These are phyloP conservation scores for Blastocystis sp. DNA, from an alignment of 352 stramenopile genomes.

Conservation along the genomic window DNA sequence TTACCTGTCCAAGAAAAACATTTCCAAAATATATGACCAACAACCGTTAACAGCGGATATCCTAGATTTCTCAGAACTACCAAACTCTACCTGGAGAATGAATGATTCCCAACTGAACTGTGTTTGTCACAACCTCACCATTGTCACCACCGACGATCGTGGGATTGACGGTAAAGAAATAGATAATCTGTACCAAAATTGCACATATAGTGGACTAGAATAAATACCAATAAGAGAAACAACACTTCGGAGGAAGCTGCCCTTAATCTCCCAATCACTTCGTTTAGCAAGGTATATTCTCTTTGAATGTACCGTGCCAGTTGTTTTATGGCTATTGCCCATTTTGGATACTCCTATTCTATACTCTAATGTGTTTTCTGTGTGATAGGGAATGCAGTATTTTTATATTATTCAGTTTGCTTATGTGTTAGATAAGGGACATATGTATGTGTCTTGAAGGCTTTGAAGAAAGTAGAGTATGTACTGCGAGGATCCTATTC, in stretches of 20 bases:
- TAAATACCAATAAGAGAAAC: neutral
- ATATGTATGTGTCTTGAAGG: no score
- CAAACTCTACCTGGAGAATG: conserved; percentile 22
- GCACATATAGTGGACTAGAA: neutral
- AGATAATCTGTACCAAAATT: conserved; percentile 5
- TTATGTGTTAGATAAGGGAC: no score
- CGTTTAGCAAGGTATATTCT: neutral
- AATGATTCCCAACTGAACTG: conserved; percentile 28
- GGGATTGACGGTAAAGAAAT: conserved; percentile 34
- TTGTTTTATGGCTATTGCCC: neutral
- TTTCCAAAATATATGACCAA: conserved; percentile 40
- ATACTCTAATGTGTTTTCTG: neutral
- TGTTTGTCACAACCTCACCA: conserved; percentile 13
- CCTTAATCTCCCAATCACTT: conserved; percentile 7
- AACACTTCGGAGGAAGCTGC: neutral
- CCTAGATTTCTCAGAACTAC: neutral
- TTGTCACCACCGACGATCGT: conserved; percentile 48
- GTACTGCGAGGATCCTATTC: no score
- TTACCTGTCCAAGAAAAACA: neutral
- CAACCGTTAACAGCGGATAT: conserved; percentile 55
- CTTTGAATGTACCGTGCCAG: neutral
- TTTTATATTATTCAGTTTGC: no score
- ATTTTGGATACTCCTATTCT: neutral
- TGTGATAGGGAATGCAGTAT: no score
- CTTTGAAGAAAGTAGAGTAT: no score